A percentile compares a stretch with the other conserved stretches of the same genome.
These are phyloP conservation scores for Quercus tomentella DNA, from an alignment of 331 rosid genomes.

Conservation along the genomic window DNA sequence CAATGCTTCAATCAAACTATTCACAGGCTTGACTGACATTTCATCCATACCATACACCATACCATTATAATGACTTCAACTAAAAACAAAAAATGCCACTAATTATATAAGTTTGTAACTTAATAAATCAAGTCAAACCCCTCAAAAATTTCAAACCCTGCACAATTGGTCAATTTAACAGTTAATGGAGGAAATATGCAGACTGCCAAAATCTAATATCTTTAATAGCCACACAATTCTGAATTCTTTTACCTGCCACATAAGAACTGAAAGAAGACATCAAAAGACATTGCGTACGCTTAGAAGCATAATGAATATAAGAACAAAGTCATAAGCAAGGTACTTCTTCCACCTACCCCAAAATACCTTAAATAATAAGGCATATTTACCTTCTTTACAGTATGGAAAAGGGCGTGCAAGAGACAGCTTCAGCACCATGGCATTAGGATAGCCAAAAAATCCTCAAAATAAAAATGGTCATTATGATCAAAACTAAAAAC, in stretches of 20 bases:
- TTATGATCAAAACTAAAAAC: slow-evolving; percentile 26
- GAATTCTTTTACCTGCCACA: slow-evolving; percentile 53
- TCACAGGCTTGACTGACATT: background rate
- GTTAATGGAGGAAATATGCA: slow-evolving; percentile 15
- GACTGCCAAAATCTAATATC: slow-evolving; percentile 11
- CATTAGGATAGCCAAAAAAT: slow-evolving; percentile 28
- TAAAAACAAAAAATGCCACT: slow-evolving; percentile 7
- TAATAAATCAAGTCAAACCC: slow-evolving; percentile 2
- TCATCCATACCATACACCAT: background rate
- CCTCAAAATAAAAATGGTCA: slow-evolving; percentile 24
- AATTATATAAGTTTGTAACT: background rate
- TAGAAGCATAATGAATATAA: slow-evolving; percentile 5
- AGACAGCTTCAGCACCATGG: slow-evolving; percentile 44
- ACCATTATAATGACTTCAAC: background rate
- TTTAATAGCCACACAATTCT: slow-evolving; percentile 19
- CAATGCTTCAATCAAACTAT: background rate
- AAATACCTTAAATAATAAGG: slow-evolving; percentile 32
- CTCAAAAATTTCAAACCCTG: slow-evolving; percentile 42
- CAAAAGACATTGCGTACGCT: slow-evolving; percentile 5
- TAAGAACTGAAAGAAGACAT: slow-evolving; percentile 34
- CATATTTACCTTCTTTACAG: slow-evolving; percentile 41
- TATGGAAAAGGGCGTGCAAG: slow-evolving; percentile 27
- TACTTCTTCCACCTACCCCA: slow-evolving; percentile 32
- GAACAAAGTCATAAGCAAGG: slow-evolving; percentile 8
- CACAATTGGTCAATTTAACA: slow-evolving; percentile 35